Conservation (phyloP, 768 basidiomycete species). For the Mycena pura region DNA sequence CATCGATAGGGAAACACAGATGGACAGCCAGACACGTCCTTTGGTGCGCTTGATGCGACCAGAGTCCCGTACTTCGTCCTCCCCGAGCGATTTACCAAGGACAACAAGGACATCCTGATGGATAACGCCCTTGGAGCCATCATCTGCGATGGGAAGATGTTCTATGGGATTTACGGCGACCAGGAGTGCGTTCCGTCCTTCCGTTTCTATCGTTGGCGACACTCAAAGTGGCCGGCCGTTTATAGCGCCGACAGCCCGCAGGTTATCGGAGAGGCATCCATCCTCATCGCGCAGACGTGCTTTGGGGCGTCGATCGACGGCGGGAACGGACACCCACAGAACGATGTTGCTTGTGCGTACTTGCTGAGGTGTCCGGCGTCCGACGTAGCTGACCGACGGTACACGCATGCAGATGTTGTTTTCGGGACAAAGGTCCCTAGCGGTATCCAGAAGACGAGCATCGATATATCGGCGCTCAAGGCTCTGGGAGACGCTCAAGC, state of each 20-base stretch:
- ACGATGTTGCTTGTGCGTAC: constrained; percentile 32
- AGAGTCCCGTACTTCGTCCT: constrained; percentile 34
- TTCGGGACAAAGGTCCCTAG: constrained; percentile 27
- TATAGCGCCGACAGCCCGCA: constrained; percentile 31
- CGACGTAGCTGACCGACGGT: neutral
- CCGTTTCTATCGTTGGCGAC: too few relatives aligned
- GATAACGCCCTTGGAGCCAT: constrained; percentile 33
- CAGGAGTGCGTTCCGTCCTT: constrained; percentile 31
- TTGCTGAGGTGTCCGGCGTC: too few relatives aligned
- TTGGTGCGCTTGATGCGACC: constrained; percentile 32
- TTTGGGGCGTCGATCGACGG: constrained; percentile 28
- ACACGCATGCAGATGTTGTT: constrained; percentile 27
- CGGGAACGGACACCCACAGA: constrained; percentile 26
- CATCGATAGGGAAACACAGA: constrained; percentile 25
- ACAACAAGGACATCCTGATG: constrained; percentile 15
- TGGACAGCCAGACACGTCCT: constrained; percentile 31
- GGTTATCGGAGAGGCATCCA: constrained; percentile 35
- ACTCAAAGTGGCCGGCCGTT: too few relatives aligned
- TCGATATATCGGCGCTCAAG: constrained; percentile 31
- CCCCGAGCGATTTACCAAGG: constrained; percentile 26
- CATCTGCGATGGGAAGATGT: constrained; percentile 34
- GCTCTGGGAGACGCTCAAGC: constrained; percentile 28
- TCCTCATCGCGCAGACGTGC: constrained; percentile 32
- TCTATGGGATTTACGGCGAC: constrained; percentile 36
- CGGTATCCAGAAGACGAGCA: constrained; percentile 28